Evolutionary conservation across 1,139 yeast genomes (phyloP), one percentile per base, ranked within the genome.

Genomic region (Blastobotrys persicus): DNA sequence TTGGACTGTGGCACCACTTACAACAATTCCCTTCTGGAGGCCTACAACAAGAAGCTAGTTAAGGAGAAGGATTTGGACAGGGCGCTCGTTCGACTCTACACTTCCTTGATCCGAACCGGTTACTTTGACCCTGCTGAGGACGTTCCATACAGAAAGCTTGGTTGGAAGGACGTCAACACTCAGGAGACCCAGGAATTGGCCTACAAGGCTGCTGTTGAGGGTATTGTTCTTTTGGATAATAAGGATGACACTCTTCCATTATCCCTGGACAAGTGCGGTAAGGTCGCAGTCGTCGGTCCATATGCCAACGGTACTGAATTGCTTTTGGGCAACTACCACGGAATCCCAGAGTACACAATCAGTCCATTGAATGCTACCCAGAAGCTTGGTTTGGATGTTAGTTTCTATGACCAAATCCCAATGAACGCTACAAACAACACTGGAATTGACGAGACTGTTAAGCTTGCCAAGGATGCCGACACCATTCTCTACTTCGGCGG

Each of bases 201-300:
- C 0, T 65, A 76, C 45, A 69, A 72, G 42, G 79, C 77, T 28
- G 83, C 83, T 1, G 68, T 75, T 49, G 83, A 80, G 59, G 78
- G 81, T 1, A 66, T 79, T 33, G 76, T 78, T 1, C 64, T 80
- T 48, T 67, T 80, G 56, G 80, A 74, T 53, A 80, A 80, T 34
- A 23, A 39, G 28, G 78, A 76, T 2, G 75, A 71, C 33, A 67
- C 72, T 50, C 68, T 79, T 53, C 84, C 84, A 9, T 73, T 79
- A 33, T 51, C 55, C 4, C 74, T 72, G 53, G 78, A 78, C 1
- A 66, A 76, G 20, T 65, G 75, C 50, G 64, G 75, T 42, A 56
- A 78, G 12, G 31, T 79, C 74, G 13, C 80, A 78, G 1, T 75
- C 71, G 1, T 57, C 19, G 63, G 63, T n/a, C 51, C 55, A 2